phyloP scores from a whole-genome alignment of 1,284 basidiomycete genomes.

The Cutaneotrichosporon spelunceum region DNA sequence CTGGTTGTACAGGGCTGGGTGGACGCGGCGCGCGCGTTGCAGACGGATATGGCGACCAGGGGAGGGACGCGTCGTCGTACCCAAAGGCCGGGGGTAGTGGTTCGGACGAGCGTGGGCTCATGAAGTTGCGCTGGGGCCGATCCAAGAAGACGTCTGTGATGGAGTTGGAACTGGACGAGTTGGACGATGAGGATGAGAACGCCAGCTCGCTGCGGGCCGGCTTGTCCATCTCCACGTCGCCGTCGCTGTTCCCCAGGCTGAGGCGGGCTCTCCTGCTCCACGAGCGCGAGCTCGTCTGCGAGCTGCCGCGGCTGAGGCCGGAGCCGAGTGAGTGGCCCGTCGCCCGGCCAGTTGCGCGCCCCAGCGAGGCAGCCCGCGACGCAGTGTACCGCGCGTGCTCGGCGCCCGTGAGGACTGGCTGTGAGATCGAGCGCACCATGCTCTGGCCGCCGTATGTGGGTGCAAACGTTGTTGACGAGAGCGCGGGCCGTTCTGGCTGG shows the following conservation, averaged over 20 bases:
- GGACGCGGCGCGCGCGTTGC: background rate
- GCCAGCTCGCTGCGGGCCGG: too few relatives aligned
- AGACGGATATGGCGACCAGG: too few relatives aligned
- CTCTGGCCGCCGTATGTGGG: background rate
- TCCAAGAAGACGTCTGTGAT: too few relatives aligned
- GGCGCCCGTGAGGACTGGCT: slow-evolving; percentile 16
- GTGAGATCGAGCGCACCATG: slow-evolving; percentile 10
- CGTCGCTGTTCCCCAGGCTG: background rate
- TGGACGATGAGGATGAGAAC: too few relatives aligned
- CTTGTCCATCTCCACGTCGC: background rate
- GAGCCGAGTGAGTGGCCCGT: background rate
- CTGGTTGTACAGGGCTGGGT: background rate
- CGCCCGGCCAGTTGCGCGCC: background rate
- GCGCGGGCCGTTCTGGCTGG: background rate
- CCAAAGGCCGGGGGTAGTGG: too few relatives aligned
- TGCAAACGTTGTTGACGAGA: background rate
- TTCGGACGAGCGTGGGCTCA: too few relatives aligned
- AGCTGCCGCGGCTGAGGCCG: too few relatives aligned
- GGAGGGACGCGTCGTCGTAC: too few relatives aligned
- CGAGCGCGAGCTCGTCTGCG: background rate
- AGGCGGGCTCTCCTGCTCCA: too few relatives aligned
- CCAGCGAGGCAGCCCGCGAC: background rate
- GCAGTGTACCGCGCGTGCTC: slow-evolving; percentile 10
- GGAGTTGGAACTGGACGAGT: too few relatives aligned
- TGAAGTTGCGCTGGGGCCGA: too few relatives aligned